Base-by-base conservation (phyloP, 257 asterid species). In the Solanum pennellii region DNA sequence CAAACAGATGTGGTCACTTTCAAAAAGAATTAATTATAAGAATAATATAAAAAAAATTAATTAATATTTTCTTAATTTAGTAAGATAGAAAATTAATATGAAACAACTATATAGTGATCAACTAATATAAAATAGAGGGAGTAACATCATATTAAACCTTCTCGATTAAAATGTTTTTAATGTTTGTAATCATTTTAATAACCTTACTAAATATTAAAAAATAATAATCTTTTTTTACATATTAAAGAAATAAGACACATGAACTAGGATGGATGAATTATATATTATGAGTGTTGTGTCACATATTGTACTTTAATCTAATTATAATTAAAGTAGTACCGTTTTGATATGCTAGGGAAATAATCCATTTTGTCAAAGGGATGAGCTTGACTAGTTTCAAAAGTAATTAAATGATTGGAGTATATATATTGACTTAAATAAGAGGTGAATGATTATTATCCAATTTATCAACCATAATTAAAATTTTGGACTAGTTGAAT, bases 41-140 rank as follows among this genome's bases (percentile, higher is more conserved):
- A 18, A 2, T 47, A 47, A 47, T 47, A 13, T 47, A 13, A 18
- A 45, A 0, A 45, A 12, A 45, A 0, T 15, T 49, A 49, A 49
- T 49, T 49, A 6, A 6, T 6, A 3, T 0, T 49, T 49, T 49
- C 21, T 49, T 49, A 0, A 49, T 15, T 15, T 49, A 49, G 0
- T 16, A 49, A 49, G 23, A 0, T 49, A 21, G 23, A 49, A 9
- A 49, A 49, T 49, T 49, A 49, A 49, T 16, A 49, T 49, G 60
- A 0, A 49, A 49, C 1, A 15, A 6, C 60, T 49, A 49, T 49
- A 49, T 49, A 16, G 60, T 49, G 21, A 49, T 49, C 60, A 16
- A 49, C 9, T 49, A 49, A 49, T 49, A 16, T 49, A 0, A 21
- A 21, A 49, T 21, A 49, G 0, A 49, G 60, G 0, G 0, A 49